Percentiles rank a stretch among this genome's conserved stretches.
Evolutionary conservation across 139 green algal genomes (phyloP).

Genomic region (Chlamydomonas sphaeroides): DNA sequence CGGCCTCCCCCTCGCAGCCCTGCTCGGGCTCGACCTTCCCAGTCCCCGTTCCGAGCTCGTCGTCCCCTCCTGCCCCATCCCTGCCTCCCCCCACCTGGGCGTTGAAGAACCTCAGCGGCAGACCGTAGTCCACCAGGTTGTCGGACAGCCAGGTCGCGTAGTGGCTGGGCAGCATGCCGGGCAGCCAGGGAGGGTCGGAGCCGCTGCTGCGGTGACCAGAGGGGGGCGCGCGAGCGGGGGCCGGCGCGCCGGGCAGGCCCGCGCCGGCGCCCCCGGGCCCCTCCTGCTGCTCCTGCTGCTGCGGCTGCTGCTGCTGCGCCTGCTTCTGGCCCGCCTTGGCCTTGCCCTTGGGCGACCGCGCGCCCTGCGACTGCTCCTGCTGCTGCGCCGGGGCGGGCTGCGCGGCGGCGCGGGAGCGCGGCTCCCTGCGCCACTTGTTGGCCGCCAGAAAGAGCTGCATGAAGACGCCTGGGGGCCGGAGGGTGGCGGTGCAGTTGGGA

Average conservation of each 20-base stretch:
- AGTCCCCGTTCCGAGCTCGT: no score
- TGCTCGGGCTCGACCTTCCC: neutral
- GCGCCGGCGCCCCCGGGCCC: neutral
- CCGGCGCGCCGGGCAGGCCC: no score
- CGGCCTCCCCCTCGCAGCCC: no score
- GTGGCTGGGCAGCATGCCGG: constrained; percentile 23
- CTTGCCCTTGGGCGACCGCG: no score
- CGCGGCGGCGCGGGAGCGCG: neutral
- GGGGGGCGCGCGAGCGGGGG: no score
- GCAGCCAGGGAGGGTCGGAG: neutral
- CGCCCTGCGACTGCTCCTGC: neutral
- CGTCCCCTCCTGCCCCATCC: neutral
- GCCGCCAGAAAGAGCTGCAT: neutral
- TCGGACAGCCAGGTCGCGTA: constrained; percentile 35
- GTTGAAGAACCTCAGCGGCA: constrained; percentile 30
- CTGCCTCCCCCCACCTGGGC: neutral
- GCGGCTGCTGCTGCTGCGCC: neutral
- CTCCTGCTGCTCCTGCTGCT: neutral
- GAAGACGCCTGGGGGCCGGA: constrained; percentile 9
- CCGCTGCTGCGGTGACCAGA: neutral
- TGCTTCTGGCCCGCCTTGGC: no score
- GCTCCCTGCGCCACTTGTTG: constrained; percentile 30
- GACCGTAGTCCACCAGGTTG: constrained; percentile 27
- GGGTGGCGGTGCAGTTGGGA: no score
- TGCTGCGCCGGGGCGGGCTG: neutral